Base-by-base conservation (phyloP, 2,329 filamentous ascomycete species). In the Cordyceps sp. region DNA sequence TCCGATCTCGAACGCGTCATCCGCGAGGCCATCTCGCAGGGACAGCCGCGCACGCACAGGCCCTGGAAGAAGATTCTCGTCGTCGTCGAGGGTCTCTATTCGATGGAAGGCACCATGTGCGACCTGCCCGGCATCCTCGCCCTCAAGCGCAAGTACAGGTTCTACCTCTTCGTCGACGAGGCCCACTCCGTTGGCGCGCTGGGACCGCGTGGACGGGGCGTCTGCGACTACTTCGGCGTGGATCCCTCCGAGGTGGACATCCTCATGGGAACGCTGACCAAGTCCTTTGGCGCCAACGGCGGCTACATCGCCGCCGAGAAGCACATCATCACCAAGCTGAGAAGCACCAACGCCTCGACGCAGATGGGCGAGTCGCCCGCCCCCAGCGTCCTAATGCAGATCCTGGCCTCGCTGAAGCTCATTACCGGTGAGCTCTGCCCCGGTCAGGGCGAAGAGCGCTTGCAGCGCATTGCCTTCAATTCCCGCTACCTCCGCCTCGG, bases 31-130 rank as follows among this genome's bases (percentile, higher is more conserved):
- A 96, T 98, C 50, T 86, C 88, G 12, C 88, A 96, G 58, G 90
- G 90, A 28, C 90, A 98, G 52, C 90, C 90, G 33, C 80, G 90
- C 42, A 98, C 88, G n/a, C 90, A 98, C 56, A 80, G 90, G 20
- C 90, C 90, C 1, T 98, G 90, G 90, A 94, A 93, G 68, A 98
- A 96, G 73, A 96, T 98, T 37, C 57, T 98, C 32, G 82, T 98
- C 28, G 86, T 88, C 24, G 83, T 98, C 24, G 90, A 98, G 55
- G 90, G 90, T 44, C 69, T 98, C 15, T 98, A 98, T 66, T 96
- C 88, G 1, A 98, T 98, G 90, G 90, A 98, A 61, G 90, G 90
- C 30, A 94, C 86, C 42, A 93, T 98, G 82, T 90, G 83, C 57
- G 90, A 98, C 53, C 70, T 98, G n/a, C 90, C 90, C 2, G 83